Evolutionary conservation across 2,329 filamentous ascomycete genomes (phyloP).

Genomic region (Aspergillus ruber): DNA sequence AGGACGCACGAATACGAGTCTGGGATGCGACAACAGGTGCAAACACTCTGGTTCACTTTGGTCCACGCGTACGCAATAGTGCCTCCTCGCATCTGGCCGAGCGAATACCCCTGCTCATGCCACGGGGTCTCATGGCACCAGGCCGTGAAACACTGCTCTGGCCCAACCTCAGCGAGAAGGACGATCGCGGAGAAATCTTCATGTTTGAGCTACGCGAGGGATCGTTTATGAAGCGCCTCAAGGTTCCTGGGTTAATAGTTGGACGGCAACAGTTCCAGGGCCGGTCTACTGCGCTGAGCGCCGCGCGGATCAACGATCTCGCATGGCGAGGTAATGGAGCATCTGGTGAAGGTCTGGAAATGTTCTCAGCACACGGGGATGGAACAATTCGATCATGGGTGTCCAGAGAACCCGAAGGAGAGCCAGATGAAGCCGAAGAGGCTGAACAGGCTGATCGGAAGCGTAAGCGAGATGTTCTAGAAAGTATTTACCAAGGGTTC

Average conservation of each 20-base stretch:
- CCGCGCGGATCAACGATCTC: constrained; percentile 65
- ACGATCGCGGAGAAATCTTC: constrained; percentile 62
- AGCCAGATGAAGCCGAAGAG: constrained; percentile 39
- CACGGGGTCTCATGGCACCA: constrained; percentile 50
- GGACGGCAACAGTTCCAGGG: constrained; percentile 29
- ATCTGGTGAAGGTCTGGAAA: constrained; percentile 53
- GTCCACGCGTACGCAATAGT: constrained; percentile 69
- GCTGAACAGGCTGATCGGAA: constrained; percentile 49
- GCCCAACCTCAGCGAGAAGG: constrained; percentile 67
- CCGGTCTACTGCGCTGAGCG: constrained; percentile 42
- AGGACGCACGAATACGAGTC: constrained; percentile 77
- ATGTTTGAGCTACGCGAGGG: constrained; percentile 75
- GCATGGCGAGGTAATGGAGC: constrained; percentile 64
- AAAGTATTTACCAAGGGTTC: constrained; percentile 72
- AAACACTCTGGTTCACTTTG: constrained; percentile 85
- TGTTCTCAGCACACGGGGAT: constrained; percentile 79
- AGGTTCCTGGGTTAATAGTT: constrained; percentile 53
- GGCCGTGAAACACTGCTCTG: constrained; percentile 67
- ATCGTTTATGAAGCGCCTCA: constrained; percentile 62
- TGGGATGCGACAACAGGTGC: constrained; percentile 77
- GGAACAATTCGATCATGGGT: constrained; percentile 77
- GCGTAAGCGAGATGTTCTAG: constrained; percentile 69
- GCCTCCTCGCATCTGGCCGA: constrained; percentile 52
- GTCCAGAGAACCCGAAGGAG: constrained; percentile 51
- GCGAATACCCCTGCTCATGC: constrained; percentile 57